These are phyloP conservation scores for Malassezia vespertilionis DNA, from an alignment of 1,284 basidiomycete species.

Conservation along the genomic window DNA sequence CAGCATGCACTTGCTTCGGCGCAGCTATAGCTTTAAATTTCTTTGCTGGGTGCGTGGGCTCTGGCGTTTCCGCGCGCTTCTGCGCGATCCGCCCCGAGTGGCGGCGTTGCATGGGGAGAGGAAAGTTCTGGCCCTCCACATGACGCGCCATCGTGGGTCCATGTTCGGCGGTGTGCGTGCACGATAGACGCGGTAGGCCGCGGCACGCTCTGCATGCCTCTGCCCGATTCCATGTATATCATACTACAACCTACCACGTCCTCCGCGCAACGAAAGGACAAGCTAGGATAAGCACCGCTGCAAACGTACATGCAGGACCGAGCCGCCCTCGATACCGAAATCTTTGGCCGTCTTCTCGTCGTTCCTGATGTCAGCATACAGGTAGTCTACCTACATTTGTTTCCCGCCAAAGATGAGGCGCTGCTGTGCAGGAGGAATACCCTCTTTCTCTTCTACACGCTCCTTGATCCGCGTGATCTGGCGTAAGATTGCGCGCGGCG, in stretches of 20 bases:
- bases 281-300: constrained; percentile 24
- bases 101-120: not conserved
- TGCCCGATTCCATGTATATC: too few relatives aligned
- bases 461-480: constrained; percentile 94
- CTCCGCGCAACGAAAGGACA: constrained; percentile 38
- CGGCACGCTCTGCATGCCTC: too few relatives aligned
- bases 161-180: too few relatives aligned
- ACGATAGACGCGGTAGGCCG: too few relatives aligned
- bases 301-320: constrained; percentile 45
- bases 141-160: too few relatives aligned
- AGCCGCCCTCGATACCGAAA: constrained; percentile 44
- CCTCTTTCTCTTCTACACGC: constrained; percentile 96
- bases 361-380: constrained; percentile 26
- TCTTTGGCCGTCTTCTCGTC: constrained; percentile 48
- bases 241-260: too few relatives aligned
- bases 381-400: constrained; percentile 68
- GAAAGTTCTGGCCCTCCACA: too few relatives aligned
- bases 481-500: constrained; percentile 26
- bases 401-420: constrained; percentile 86
- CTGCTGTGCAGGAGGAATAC: constrained; percentile 93
- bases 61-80: not conserved
- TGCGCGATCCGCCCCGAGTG: not conserved
- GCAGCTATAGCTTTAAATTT: too few relatives aligned
- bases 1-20: too few relatives aligned
- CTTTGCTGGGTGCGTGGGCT: too few relatives aligned